Conservation (phyloP, 169 alveolate species). For the Amoebophrya sp. region DNA sequence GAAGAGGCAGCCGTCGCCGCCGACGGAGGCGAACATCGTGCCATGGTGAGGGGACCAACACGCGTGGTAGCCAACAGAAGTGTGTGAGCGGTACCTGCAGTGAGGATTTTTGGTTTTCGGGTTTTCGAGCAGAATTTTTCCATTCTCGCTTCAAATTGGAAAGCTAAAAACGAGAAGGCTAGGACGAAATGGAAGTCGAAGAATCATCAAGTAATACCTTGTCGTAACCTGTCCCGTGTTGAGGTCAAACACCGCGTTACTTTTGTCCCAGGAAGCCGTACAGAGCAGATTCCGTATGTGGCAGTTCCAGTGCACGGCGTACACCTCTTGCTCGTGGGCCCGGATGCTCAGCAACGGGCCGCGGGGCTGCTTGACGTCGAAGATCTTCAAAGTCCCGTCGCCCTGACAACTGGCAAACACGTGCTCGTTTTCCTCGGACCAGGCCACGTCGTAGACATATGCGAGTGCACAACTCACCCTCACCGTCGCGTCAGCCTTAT, state of each 20-base stretch:
- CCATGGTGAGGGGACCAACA: not conserved
- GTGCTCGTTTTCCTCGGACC: not conserved
- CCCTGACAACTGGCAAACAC: not conserved
- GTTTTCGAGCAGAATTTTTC: too few relatives aligned
- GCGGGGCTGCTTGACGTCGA: not conserved
- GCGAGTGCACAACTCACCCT: too few relatives aligned
- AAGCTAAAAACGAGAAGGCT: too few relatives aligned
- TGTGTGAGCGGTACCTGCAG: not conserved
- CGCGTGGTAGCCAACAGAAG: not conserved
- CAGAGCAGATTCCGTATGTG: not conserved
- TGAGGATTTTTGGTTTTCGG: too few relatives aligned
- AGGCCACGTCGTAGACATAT: slow-evolving; percentile 1
- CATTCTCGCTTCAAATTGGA: too few relatives aligned
- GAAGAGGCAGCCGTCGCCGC: not conserved
- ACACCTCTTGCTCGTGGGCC: not conserved
- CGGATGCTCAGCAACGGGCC: not conserved
- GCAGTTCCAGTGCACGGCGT: not conserved
- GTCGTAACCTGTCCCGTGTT: too few relatives aligned
- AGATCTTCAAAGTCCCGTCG: not conserved
- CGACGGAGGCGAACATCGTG: not conserved
- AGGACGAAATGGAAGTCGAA: too few relatives aligned
- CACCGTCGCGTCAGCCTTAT: too few relatives aligned
- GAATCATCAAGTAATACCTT: too few relatives aligned
- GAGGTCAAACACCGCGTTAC: not conserved
- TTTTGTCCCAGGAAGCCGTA: not conserved